Evolutionary conservation across 2,329 filamentous ascomycete species (phyloP).

Genomic region (Phialophora expanda): DNA sequence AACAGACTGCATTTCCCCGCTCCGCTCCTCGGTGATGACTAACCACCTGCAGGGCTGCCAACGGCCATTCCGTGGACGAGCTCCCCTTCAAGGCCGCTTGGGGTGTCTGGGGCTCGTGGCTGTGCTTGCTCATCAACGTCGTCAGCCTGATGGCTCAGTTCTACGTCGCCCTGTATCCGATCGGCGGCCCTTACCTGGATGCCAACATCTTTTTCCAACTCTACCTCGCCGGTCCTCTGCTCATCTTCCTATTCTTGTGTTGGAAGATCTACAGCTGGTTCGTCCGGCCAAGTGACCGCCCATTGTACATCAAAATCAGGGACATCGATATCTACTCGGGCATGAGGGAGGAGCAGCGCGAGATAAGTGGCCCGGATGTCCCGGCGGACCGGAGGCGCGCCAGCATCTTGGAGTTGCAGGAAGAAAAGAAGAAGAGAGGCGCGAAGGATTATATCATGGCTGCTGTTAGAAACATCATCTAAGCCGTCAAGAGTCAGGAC

Average conservation of each 20-base stretch:
- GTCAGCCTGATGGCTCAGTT: slow-evolving; percentile 82
- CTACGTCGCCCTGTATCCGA: slow-evolving; percentile 83
- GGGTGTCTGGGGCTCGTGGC: slow-evolving; percentile 78
- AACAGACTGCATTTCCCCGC: slow-evolving; percentile 12
- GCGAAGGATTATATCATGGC: slow-evolving; percentile 30
- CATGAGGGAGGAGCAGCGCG: slow-evolving; percentile 42
- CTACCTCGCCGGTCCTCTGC: slow-evolving; percentile 38
- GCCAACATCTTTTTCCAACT: slow-evolving; percentile 38
- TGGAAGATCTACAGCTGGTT: slow-evolving; percentile 40
- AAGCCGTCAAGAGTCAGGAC: slow-evolving; percentile 25
- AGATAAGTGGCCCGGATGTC: slow-evolving; percentile 41
- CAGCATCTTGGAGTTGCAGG: slow-evolving; percentile 43
- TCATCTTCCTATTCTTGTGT: slow-evolving; percentile 36
- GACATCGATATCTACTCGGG: slow-evolving; percentile 48
- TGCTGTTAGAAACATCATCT: slow-evolving; percentile 32
- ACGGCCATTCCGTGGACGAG: slow-evolving; percentile 73
- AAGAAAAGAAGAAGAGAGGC: slow-evolving; percentile 42
- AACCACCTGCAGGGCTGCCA: slow-evolving; percentile 46
- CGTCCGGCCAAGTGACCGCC: slow-evolving; percentile 41
- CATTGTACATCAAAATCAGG: slow-evolving; percentile 42
- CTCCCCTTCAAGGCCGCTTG: slow-evolving; percentile 81
- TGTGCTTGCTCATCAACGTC: slow-evolving; percentile 76
- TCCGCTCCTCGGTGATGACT: slow-evolving; percentile 13
- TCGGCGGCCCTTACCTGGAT: slow-evolving; percentile 51
- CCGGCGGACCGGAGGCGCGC: slow-evolving; percentile 41